Percentiles rank a stretch among this genome's conserved stretches.
phyloP scores from a whole-genome alignment of 306 rosid genomes.

The Cicer pinnatifidum region DNA sequence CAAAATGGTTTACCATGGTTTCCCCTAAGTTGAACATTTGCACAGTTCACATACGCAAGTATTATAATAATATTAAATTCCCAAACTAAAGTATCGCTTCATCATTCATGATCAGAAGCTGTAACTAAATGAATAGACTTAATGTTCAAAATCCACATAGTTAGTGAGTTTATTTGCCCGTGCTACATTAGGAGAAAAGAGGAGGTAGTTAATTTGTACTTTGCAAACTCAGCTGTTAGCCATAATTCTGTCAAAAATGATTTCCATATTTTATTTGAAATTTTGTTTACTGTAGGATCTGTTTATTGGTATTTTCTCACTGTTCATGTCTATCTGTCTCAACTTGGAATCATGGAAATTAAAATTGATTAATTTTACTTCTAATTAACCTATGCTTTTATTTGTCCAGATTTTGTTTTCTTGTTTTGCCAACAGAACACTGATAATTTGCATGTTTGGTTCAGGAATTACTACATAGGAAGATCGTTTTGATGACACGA shows the following conservation, averaged over 20 bases:
- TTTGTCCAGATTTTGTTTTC: not conserved
- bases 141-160: not conserved
- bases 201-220: not conserved
- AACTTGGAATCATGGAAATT: not conserved
- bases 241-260: not conserved
- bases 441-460: slow-evolving; percentile 46
- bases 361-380: not conserved
- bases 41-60: not conserved
- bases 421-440: slow-evolving; percentile 31
- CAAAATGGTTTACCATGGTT: too few relatives aligned
- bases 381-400: slow-evolving; percentile 2
- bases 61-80: not conserved
- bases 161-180: not conserved
- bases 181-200: not conserved
- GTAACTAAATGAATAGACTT: slow-evolving; percentile 1
- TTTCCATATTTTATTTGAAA: not conserved
- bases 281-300: slow-evolving; percentile 1
- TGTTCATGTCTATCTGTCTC: not conserved
- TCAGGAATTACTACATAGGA: slow-evolving; percentile 85
- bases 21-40: not conserved
- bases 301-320: not conserved
- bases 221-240: not conserved
- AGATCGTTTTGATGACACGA: slow-evolving; percentile 61
- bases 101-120: slow-evolving; percentile 5
- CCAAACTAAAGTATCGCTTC: not conserved